Conservation (phyloP, 2,329 filamentous ascomycete species). For the Epichloe sylvatica region DNA sequence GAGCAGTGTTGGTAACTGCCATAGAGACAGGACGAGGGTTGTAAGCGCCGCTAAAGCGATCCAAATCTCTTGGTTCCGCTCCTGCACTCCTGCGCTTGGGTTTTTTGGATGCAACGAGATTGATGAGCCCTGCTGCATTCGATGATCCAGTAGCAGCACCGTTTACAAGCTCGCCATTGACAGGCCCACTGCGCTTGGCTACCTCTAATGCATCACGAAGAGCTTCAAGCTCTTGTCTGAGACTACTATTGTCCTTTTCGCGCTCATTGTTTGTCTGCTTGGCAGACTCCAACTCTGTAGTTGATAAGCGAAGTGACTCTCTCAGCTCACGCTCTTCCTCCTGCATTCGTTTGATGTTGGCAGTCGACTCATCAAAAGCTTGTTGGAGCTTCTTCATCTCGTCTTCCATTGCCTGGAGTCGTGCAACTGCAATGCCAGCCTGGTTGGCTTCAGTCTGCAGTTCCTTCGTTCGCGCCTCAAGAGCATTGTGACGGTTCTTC, state of each 20-base stretch:
- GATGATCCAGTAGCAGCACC: slow-evolving; percentile 30
- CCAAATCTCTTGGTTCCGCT: slow-evolving; percentile 68
- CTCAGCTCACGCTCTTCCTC: slow-evolving; percentile 81
- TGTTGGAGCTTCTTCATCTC: slow-evolving; percentile 87
- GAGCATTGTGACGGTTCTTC: slow-evolving; percentile 79
- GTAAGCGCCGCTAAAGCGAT: slow-evolving; percentile 84
- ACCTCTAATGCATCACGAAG: slow-evolving; percentile 86
- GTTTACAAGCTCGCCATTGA: slow-evolving; percentile 47
- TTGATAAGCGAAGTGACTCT: slow-evolving; percentile 68
- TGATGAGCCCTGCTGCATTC: slow-evolving; percentile 69
- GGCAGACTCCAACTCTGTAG: slow-evolving; percentile 65
- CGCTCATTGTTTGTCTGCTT: slow-evolving; percentile 60
- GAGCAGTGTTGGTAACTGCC: slow-evolving; percentile 58
- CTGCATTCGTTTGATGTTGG: slow-evolving; percentile 85
- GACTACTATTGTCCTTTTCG: slow-evolving; percentile 71
- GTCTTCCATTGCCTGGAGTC: slow-evolving; percentile 79
- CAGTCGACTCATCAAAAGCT: slow-evolving; percentile 78
- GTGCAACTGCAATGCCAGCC: slow-evolving; percentile 86
- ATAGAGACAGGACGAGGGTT: slow-evolving; percentile 94
- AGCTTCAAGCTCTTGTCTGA: slow-evolving; percentile 78
- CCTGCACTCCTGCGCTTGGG: slow-evolving; percentile 88
- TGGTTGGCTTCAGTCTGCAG: slow-evolving; percentile 94
- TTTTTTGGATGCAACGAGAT: slow-evolving; percentile 92
- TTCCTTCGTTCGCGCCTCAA: slow-evolving; percentile 84
- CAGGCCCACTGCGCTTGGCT: slow-evolving; percentile 62